Conservation (phyloP, 305 asterid species). For the Solanum aculeatissimum region DNA sequence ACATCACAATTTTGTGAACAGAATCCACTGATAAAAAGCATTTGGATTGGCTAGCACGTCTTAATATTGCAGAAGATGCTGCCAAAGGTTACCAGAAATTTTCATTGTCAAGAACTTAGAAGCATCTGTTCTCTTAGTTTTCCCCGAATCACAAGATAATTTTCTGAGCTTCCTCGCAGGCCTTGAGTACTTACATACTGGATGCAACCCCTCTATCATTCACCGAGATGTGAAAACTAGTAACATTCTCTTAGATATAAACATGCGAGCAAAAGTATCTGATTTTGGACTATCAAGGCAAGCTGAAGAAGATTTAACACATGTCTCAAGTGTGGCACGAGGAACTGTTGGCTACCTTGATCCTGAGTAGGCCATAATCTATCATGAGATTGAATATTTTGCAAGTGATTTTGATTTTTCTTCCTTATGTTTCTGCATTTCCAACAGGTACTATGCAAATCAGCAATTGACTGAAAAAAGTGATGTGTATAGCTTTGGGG, state of each 20-base stretch:
- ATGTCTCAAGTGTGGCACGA: slow-evolving; percentile 86
- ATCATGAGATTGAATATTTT: neutral
- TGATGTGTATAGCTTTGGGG: slow-evolving; percentile 89
- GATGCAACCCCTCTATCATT: slow-evolving; percentile 94
- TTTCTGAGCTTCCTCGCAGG: slow-evolving; percentile 26
- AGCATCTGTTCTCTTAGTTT: neutral
- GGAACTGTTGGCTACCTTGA: slow-evolving; percentile 98
- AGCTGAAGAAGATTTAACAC: slow-evolving; percentile 91
- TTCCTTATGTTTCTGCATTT: neutral
- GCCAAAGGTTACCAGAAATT: slow-evolving; percentile 62
- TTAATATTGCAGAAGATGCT: slow-evolving; percentile 83
- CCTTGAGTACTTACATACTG: slow-evolving; percentile 91
- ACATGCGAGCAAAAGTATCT: slow-evolving; percentile 95
- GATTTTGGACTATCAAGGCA: slow-evolving; percentile 99
- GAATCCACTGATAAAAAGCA: slow-evolving; percentile 48
- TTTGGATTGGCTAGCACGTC: slow-evolving; percentile 84
- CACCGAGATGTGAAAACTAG: slow-evolving; percentile 93
- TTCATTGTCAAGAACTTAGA: neutral
- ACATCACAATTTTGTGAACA: slow-evolving; percentile 11
- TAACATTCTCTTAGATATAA: slow-evolving; percentile 80
- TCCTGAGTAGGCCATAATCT: slow-evolving; percentile 59
- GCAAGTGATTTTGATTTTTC: neutral
- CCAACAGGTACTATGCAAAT: slow-evolving; percentile 78
- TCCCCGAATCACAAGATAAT: neutral
- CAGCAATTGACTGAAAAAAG: slow-evolving; percentile 95